Evolutionary conservation across 2,329 filamentous ascomycete species (phyloP).

Genomic region (Alternaria dauci): DNA sequence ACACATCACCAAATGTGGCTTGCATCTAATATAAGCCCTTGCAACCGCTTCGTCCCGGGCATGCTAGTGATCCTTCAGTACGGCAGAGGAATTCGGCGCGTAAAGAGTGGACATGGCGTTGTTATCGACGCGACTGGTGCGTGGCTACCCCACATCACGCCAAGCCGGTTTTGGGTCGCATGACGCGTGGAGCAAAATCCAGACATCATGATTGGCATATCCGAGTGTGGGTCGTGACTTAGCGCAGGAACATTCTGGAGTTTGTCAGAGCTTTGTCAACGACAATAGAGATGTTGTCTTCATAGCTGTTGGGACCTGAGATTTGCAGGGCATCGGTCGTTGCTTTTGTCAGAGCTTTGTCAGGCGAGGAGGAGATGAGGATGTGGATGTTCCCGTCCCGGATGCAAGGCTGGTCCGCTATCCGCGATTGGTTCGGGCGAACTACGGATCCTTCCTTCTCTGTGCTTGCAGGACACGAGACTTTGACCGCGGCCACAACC

Average conservation of each 20-base stretch:
- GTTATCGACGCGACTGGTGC: constrained; percentile 1
- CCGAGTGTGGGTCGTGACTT: constrained; percentile 5
- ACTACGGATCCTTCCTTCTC: not conserved
- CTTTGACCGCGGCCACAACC: not conserved
- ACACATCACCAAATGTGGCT: not conserved
- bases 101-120: constrained; percentile 2
- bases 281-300: not conserved
- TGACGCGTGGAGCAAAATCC: constrained; percentile 15
- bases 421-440: not conserved
- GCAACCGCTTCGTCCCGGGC: not conserved
- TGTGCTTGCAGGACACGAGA: not conserved
- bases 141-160: constrained; percentile 38
- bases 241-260: not conserved
- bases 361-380: constrained; percentile 1
- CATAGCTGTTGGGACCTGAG: too few species aligned
- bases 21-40: constrained; percentile 7
- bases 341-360: constrained; percentile 28
- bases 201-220: constrained; percentile 20
- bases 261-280: constrained; percentile 29
- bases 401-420: not conserved
- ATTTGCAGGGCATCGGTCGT: too few species aligned
- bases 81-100: constrained; percentile 34
- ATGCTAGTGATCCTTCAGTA: constrained; percentile 5
- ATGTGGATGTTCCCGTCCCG: not conserved
- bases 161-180: constrained; percentile 19